Base-by-base conservation (phyloP, 495 filamentous ascomycete genomes). In the Penicillium waksmanii region DNA sequence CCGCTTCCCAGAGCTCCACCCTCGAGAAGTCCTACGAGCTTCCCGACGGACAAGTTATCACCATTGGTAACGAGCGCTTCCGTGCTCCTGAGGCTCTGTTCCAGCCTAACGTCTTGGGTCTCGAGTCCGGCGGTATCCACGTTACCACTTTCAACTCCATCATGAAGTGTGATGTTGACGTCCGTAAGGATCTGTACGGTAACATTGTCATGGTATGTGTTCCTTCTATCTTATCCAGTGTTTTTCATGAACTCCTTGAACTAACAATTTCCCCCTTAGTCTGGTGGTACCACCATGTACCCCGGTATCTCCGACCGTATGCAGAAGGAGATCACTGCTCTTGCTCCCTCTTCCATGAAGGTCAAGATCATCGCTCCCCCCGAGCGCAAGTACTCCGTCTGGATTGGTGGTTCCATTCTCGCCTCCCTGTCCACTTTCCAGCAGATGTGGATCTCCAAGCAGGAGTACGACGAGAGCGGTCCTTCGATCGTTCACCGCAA, bases 391-490 rank as follows among this genome's bases (percentile, higher is more conserved):
- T 89, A 89, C 85, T 89, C 95, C 61, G 95, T 98, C 84, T 98
- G 95, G 95, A 98, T 98, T 79, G 95, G 95, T 92, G 95, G 95
- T 87, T 98, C 95, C 78, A 98, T 98, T 77, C 82, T 98, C 74
- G 95, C 95, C 65, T 98, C 95, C 63, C 91, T 98, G 65, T 98
- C 95, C 59, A 98, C 95, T 82, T 98, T 98, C 93, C 95, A 98
- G 84, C 95, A 98, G 84, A 98, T 98, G 96, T 98, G 95, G 95
- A 98, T 98, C 89, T 98, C 95, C 65, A 98, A 98, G 91, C 95
- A 98, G 84, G 95, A 98, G 86, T 98, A 98, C 87, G 95, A 98
- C 83, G 95, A 98, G 90, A 93, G 88, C 77, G 95, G 95, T 79
- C 95, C 95, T 70, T 97, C 93, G 69, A 98, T 98, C 75, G 95